A percentile compares a stretch with the other conserved stretches of the same genome.
Conservation (phyloP, 2,329 filamentous ascomycete genomes). For the Fusarium pseudocircinatum region DNA sequence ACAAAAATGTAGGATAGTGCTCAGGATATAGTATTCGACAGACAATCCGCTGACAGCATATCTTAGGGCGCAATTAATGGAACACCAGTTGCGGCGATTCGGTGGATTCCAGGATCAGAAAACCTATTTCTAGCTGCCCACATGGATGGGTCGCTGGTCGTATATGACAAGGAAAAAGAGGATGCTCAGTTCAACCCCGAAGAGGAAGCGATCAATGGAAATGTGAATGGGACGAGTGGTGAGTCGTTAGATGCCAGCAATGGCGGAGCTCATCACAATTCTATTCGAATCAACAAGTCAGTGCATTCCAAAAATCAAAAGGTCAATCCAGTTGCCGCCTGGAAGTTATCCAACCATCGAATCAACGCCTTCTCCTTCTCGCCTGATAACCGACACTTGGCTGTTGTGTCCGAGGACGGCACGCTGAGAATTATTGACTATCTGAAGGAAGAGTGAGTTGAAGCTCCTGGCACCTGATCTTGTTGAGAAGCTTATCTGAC, state of each 20-base stretch:
- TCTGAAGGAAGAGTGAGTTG: conserved; percentile 80
- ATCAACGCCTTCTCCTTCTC: conserved; percentile 95
- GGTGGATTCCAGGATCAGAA: conserved; percentile 94
- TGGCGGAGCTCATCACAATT: conserved; percentile 49
- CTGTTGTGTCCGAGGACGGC: conserved; percentile 91
- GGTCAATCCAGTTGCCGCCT: conserved; percentile 88
- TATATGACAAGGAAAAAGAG: conserved; percentile 98
- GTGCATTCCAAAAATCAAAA: conserved; percentile 95
- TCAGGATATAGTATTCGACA: background rate
- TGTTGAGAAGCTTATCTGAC: background rate
- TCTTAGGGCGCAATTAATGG: conserved; percentile 84
- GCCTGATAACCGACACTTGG: conserved; percentile 85
- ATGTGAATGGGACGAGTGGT: conserved; percentile 52
- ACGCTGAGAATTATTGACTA: conserved; percentile 92
- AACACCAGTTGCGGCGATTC: conserved; percentile 85
- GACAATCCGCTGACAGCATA: conserved; percentile 12
- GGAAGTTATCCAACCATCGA: conserved; percentile 90
- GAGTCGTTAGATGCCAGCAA: conserved; percentile 51
- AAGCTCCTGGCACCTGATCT: background rate
- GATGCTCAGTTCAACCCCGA: conserved; percentile 83
- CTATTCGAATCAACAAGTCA: conserved; percentile 84
- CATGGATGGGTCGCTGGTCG: conserved; percentile 88
- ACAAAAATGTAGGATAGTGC: conserved; percentile 79
- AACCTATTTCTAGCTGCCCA: conserved; percentile 92
- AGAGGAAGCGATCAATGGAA: conserved; percentile 64